Evolutionary conservation across 2,329 filamentous ascomycete genomes (phyloP), one percentile per base, ranked within the genome.

Genomic region (Colletotrichum sp.): DNA sequence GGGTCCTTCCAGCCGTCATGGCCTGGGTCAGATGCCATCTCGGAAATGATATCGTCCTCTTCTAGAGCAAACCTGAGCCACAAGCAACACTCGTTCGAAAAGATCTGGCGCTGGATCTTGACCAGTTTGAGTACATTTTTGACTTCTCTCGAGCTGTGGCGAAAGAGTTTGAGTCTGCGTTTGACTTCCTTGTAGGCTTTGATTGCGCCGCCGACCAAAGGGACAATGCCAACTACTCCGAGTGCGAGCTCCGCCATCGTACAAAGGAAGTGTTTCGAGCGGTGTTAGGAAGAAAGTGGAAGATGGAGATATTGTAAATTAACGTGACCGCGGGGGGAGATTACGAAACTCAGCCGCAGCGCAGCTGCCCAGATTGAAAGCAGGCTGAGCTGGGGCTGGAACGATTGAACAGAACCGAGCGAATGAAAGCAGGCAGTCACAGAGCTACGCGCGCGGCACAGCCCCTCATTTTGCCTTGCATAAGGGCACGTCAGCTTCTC

Each of bases 211-310:
- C 70, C 74, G 15, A 73, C 28, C 3, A 73, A 12, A 4, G 74
- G 70, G 8, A 73, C 62, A 8, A 76, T 28, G n/a, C 74, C 74
- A 24, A 76, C 52, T 8, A 76, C 22, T 12, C 65, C 70, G 8
- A 76, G 22, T 3, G 70, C 66, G 6, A 76, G 44, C 26, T 76
- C 75, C 4, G 71, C 65, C 65, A 76, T 71, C 28, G 28, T 28
- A 28, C 28, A 28, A 28, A 28, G 8, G 28, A 28, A 28, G 28
- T 28, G 28, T 28, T 28, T 28, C 28, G 28, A 28, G 28, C 28
- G 28, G 28, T 28, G 28, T 28, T 28, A 28, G 28, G 28, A 28
- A 28, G 28, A 28, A 28, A 28, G 28, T 28, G 28, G 28, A 28
- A 28, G 28, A 28, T 28, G 28, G 28, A 28, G 28, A 28, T 8